phyloP scores from a whole-genome alignment of 176 grass and related monocot genomes.

The Echinochloa phyllopogon region DNA sequence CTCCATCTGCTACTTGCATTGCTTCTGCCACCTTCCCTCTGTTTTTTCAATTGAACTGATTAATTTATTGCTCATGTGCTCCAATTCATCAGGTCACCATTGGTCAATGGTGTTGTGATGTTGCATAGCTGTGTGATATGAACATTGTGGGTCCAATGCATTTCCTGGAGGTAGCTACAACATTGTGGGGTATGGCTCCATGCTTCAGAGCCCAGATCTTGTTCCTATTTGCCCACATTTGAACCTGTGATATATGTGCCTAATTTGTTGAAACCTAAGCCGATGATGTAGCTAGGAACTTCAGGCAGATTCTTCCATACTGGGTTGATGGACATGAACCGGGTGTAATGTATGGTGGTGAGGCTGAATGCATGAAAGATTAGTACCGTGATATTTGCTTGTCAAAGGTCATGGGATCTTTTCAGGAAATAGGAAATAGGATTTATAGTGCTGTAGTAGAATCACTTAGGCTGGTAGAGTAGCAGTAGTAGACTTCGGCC shows the following conservation, averaged over 20 bases:
- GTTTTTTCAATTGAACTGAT: neutral
- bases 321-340: neutral
- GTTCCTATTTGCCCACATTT: neutral
- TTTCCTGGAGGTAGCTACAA: neutral
- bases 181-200: neutral
- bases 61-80: slow-evolving; percentile 17
- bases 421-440: slow-evolving; percentile 33
- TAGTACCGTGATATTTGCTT: slow-evolving; percentile 13
- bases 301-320: neutral
- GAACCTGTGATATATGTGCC: neutral
- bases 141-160: neutral
- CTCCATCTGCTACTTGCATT: neutral
- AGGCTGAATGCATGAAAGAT: slow-evolving; percentile 30
- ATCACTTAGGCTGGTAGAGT: neutral
- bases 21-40: slow-evolving; percentile 42
- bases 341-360: neutral
- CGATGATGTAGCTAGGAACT: neutral
- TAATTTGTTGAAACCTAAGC: neutral
- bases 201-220: neutral
- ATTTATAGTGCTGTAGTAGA: slow-evolving; percentile 27
- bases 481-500: neutral
- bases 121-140: neutral
- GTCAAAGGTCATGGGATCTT: slow-evolving; percentile 10
- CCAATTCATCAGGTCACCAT: slow-evolving; percentile 38
- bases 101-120: slow-evolving; percentile 12